Base-by-base conservation (phyloP, 371 early-diverging fungal genomes). In the Mucor saturninus region DNA sequence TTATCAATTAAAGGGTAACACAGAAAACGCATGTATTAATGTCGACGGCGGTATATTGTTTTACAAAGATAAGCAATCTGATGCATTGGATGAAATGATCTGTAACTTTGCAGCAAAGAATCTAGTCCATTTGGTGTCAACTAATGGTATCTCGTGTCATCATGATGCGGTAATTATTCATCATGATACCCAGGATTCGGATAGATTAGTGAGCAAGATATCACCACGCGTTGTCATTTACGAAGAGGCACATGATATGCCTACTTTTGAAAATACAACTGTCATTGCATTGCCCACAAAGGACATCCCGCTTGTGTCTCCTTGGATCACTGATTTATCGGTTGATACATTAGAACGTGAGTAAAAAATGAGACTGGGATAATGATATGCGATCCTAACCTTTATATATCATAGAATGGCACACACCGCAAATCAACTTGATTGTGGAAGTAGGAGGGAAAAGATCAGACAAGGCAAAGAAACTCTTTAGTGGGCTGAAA, bases 241-340 rank as follows among this genome's bases (percentile, higher is more conserved):
- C 13, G 56, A 71, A 52, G 59, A 69, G 9, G 65, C 56, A 3
- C 62, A 64, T n/a, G 62, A 62, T 0, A 66, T 35, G 35, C 6
- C 57, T 2, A 50, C 70, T 7, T 26, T 56, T 35, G 15, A 15
- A 62, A 56, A 35, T 35, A 68, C 29, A 38, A 61, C 62, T 4
- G n/a, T 35, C 7, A 61, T 61, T 30, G n/a, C 3, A 3, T 39
- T 61, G 14, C 62, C 62, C 46, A 28, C 29, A 14, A n/a, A 35
- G 29, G 49, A 54, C 13, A 30, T 35, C 7, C 4, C 45, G 32
- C 6, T 21, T 5, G 32, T 54, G 58, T 62, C 73, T 6, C 51
- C 40, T 2, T 86, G 86, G 86, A 62, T 86, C 56, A 61, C 82
- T 14, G 79, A 81, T 61, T 64, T 87, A 8, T 69, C 87, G 0